Conservation (phyloP, 2,329 filamentous ascomycete genomes). For the Cordyceps cateniannulata region DNA sequence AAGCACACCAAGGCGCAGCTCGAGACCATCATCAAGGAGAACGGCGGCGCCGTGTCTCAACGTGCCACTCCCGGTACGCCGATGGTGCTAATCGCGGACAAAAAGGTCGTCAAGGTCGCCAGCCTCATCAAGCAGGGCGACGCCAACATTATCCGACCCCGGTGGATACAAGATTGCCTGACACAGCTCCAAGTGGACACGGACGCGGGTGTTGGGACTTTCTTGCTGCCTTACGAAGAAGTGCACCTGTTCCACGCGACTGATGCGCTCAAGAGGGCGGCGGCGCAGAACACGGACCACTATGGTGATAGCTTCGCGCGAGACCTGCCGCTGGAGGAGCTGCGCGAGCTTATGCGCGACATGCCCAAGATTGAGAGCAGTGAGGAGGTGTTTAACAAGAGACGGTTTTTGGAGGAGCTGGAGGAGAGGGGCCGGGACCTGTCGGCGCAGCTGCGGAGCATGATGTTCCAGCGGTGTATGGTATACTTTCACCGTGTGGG, state of each 20-base stretch:
- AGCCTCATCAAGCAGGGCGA: conserved; percentile 69
- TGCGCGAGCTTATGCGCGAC: conserved; percentile 43
- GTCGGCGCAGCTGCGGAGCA: conserved; percentile 39
- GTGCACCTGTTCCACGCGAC: conserved; percentile 67
- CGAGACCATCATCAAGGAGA: conserved; percentile 72
- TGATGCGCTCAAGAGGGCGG: conserved; percentile 45
- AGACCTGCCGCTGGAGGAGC: conserved; percentile 58
- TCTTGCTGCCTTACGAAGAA: conserved; percentile 56
- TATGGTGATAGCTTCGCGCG: conserved; percentile 80
- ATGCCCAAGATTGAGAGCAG: conserved; percentile 44
- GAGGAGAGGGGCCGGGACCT: conserved; percentile 49
- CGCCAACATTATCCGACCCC: conserved; percentile 67
- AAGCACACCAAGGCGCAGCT: conserved; percentile 75
- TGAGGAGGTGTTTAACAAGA: conserved; percentile 34
- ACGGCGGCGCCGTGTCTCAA: conserved; percentile 77
- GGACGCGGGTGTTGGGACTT: conserved; percentile 34
- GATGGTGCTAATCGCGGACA: conserved; percentile 73
- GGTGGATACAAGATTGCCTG: conserved; percentile 81
- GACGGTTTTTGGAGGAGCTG: conserved; percentile 47
- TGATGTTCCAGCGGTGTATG: conserved; percentile 44
- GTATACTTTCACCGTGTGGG: conserved; percentile 33
- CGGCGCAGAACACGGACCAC: conserved; percentile 60
- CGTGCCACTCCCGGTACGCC: conserved; percentile 54
- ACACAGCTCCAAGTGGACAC: conserved; percentile 34
- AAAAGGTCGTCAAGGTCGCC: conserved; percentile 73